Conservation (phyloP, 345 rosid species). For the Orychophragmus violaceus region DNA sequence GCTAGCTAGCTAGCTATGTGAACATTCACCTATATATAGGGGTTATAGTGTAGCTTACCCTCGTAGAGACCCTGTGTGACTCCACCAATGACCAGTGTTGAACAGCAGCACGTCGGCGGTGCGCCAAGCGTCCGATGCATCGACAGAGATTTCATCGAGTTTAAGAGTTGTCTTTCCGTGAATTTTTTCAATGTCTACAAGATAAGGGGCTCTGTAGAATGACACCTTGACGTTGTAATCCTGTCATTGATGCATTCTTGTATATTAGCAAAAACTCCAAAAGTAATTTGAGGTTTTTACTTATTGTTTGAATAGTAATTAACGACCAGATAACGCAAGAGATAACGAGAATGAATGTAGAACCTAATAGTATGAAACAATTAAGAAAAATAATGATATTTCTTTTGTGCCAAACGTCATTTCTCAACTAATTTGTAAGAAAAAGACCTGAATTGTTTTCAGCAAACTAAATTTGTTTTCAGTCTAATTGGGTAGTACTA, state of each 20-base stretch:
- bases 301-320: neutral
- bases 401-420: neutral
- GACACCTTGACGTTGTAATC: conserved; percentile 67
- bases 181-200: conserved; percentile 69
- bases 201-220: conserved; percentile 71
- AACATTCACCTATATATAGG: neutral
- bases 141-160: conserved; percentile 60
- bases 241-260: conserved; percentile 30
- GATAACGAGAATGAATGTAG: neutral
- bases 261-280: neutral
- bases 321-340: no score
- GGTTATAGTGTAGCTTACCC: conserved; percentile 38
- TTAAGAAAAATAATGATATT: neutral
- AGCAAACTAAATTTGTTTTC: neutral
- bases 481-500: neutral
- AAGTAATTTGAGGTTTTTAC: neutral
- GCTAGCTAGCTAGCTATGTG: neutral
- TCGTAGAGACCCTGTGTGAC: conserved; percentile 62
- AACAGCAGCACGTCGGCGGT: conserved; percentile 61
- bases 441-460: neutral
- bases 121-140: conserved; percentile 52
- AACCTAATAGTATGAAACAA: neutral
- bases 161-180: conserved; percentile 62
- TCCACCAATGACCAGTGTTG: conserved; percentile 99
- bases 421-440: neutral